Evolutionary conservation across 305 asterid species (phyloP).

Genomic region (Withania somnifera): DNA sequence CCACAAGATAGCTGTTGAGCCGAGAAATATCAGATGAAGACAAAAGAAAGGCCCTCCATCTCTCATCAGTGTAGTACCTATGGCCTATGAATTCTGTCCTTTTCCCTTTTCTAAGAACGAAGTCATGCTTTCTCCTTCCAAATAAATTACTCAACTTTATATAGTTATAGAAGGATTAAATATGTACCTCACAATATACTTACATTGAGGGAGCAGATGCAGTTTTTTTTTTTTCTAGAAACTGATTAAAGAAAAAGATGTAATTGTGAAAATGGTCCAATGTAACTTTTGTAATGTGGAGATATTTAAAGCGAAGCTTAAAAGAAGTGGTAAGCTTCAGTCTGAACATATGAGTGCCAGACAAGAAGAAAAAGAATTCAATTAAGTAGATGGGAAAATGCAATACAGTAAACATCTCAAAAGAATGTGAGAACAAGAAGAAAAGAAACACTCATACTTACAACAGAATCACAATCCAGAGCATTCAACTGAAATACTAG

Average conservation of each 20-base stretch:
- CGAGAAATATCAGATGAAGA: neutral
- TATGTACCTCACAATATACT: neutral
- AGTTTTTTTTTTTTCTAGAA: neutral
- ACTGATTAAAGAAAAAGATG: neutral
- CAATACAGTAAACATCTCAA: neutral
- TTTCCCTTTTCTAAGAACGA: neutral
- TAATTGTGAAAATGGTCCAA: neutral
- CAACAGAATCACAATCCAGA: neutral
- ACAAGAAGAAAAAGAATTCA: neutral
- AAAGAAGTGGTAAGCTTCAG: neutral
- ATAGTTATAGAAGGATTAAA: neutral
- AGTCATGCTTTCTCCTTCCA: neutral
- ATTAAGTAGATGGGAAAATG: neutral
- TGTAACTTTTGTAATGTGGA: neutral
- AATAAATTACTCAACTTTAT: neutral
- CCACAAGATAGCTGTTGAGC: neutral
- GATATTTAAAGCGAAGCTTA: neutral
- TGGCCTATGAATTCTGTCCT: neutral
- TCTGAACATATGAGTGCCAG: neutral
- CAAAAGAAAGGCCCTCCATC: neutral
- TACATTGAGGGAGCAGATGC: neutral
- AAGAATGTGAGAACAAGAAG: neutral
- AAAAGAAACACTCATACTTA: neutral
- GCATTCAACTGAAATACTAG: neutral
- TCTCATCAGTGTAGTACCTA: neutral